Evolutionary conservation across 345 rosid genomes (phyloP).

Genomic region (Schrenkiella parvula): DNA sequence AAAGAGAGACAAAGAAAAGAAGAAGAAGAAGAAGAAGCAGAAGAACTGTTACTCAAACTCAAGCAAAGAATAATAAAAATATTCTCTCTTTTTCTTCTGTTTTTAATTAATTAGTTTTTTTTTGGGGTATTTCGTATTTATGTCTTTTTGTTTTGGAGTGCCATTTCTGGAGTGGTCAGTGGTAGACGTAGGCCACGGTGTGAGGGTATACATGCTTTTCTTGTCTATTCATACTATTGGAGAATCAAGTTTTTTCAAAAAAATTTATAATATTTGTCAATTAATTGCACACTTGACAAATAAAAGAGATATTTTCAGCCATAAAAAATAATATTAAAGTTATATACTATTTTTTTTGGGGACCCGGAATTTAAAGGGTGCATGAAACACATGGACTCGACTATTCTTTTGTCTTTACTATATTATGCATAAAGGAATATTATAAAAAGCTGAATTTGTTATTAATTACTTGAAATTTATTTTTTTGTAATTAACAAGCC

Average conservation of each 20-base stretch:
- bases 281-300: background rate
- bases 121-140: background rate
- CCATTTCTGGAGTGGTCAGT: conserved; percentile 14
- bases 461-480: background rate
- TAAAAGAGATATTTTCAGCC: background rate
- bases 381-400: conserved; percentile 22
- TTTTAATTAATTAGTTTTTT: background rate
- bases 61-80: conserved; percentile 32
- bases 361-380: conserved; percentile 8
- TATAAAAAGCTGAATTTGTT: background rate
- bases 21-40: conserved; percentile 3
- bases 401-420: background rate
- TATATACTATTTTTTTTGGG: background rate
- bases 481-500: background rate
- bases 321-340: background rate
- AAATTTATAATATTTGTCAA: too few relatives aligned
- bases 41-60: conserved; percentile 5
- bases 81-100: conserved; percentile 1
- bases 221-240: conserved; percentile 7
- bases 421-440: background rate
- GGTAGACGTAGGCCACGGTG: conserved; percentile 17
- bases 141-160: background rate
- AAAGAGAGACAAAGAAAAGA: background rate
- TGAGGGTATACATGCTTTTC: conserved; percentile 32
- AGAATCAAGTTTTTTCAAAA: background rate